Percentiles rank a stretch among this genome's conserved stretches.
phyloP scores from a whole-genome alignment of 108 stramenopile genomes.

The Skeletonema marinoi region DNA sequence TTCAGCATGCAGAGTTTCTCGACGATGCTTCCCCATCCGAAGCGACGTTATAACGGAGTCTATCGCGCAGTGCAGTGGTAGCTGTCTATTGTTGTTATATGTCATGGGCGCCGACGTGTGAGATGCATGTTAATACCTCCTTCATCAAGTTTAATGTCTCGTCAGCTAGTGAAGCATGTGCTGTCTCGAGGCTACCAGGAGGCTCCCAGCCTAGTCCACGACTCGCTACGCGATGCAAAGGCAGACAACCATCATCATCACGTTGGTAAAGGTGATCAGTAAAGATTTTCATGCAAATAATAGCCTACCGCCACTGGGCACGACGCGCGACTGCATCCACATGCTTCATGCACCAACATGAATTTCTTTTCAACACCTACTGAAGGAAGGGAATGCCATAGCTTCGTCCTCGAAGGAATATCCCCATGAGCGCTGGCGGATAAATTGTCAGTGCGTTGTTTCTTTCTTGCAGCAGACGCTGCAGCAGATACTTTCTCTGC shows the following conservation, averaged over 20 bases:
- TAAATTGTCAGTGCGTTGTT: neutral
- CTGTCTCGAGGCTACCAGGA: conserved; percentile 25
- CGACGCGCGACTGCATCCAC: conserved; percentile 39
- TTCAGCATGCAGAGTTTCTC: conserved; percentile 40
- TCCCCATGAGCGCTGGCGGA: conserved; percentile 5
- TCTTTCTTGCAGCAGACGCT: neutral
- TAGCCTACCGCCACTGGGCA: conserved; percentile 63
- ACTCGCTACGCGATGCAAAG: conserved; percentile 66
- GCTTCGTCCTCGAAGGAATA: conserved; percentile 23
- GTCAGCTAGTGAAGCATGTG: conserved; percentile 30
- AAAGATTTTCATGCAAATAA: conserved; percentile 54
- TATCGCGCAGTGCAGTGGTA: conserved; percentile 69
- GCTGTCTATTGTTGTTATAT: conserved; percentile 46
- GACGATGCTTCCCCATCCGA: conserved; percentile 33
- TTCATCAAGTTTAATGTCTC: conserved; percentile 57
- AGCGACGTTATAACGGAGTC: conserved; percentile 61
- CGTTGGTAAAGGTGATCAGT: conserved; percentile 53
- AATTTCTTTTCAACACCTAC: conserved; percentile 20
- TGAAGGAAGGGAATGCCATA: conserved; percentile 43
- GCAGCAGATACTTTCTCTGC: conserved; percentile 15
- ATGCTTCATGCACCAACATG: conserved; percentile 55
- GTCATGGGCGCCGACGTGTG: conserved; percentile 28
- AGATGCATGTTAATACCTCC: conserved; percentile 55
- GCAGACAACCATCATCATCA: conserved; percentile 51
- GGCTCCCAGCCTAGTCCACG: conserved; percentile 63